Conservation (phyloP, 352 stramenopile genomes). For the Pilasporangium apinafurcum region DNA sequence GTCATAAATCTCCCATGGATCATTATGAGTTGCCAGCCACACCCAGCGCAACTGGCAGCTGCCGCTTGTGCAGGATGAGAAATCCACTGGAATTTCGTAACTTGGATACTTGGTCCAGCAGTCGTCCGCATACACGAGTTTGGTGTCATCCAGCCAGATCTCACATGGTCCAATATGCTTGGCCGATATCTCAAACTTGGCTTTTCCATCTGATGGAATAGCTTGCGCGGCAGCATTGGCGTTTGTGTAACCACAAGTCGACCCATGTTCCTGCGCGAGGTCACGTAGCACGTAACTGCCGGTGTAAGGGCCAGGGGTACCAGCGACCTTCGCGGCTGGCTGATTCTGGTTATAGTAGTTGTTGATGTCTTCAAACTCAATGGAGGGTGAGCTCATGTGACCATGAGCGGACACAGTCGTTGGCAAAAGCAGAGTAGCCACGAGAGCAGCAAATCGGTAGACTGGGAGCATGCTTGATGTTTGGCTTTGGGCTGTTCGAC, state of each 20-base stretch:
- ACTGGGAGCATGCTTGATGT: too few relatives aligned
- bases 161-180: slow-evolving; percentile 36
- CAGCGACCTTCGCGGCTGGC: slow-evolving; percentile 11
- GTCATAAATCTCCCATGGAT: slow-evolving; percentile 37
- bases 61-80: slow-evolving; percentile 15
- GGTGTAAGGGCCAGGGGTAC: slow-evolving; percentile 20
- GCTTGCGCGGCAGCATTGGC: slow-evolving; percentile 12
- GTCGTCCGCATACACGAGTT: slow-evolving; percentile 19
- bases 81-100: slow-evolving; percentile 25
- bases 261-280: slow-evolving; percentile 17
- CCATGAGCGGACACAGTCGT: slow-evolving; percentile 7
- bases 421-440: too few relatives aligned
- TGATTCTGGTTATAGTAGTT: slow-evolving; percentile 27
- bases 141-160: slow-evolving; percentile 29
- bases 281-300: slow-evolving; percentile 17
- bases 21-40: slow-evolving; percentile 40
- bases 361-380: slow-evolving; percentile 15
- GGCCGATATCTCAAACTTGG: slow-evolving; percentile 21
- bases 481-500: too few relatives aligned
- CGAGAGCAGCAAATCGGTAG: too few relatives aligned
- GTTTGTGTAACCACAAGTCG: slow-evolving; percentile 28
- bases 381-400: slow-evolving; percentile 12
- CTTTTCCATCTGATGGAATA: slow-evolving; percentile 11
- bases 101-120: slow-evolving; percentile 24
- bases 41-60: slow-evolving; percentile 31